These are phyloP conservation scores for Pyricularia grisea DNA, from an alignment of 2,329 filamentous ascomycete species.

Conservation along the genomic window DNA sequence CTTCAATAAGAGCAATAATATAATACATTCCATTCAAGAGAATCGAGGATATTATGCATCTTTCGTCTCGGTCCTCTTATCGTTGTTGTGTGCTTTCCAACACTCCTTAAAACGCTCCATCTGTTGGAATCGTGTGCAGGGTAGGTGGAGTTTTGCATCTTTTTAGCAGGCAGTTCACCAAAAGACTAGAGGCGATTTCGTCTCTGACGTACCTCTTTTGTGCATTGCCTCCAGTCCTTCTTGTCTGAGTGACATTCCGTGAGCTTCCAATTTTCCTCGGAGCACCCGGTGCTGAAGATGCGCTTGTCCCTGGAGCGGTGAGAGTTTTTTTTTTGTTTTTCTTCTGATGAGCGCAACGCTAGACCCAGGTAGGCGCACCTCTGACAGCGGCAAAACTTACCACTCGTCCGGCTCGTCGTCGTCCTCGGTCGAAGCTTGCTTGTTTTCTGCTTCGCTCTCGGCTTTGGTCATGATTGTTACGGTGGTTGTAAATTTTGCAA, in stretches of 20 bases:
- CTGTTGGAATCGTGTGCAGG: constrained; percentile 32
- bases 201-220: constrained; percentile 56
- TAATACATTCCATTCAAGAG: neutral
- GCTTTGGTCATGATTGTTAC: constrained; percentile 44
- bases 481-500: neutral
- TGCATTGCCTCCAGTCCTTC: constrained; percentile 90
- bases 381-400: constrained; percentile 38
- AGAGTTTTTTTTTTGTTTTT: neutral
- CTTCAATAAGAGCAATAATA: neutral
- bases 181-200: neutral
- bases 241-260: constrained; percentile 94
- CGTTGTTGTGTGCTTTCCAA: constrained; percentile 86
- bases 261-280: constrained; percentile 82
- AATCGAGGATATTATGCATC: constrained; percentile 33
- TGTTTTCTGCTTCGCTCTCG: constrained; percentile 28
- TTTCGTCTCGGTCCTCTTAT: constrained; percentile 69
- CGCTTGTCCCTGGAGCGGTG: constrained; percentile 73
- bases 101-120: constrained; percentile 85
- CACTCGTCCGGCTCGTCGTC: constrained; percentile 94
- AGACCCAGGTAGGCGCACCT: neutral
- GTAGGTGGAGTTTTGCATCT: neutral
- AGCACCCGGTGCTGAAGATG: constrained; percentile 90
- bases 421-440: constrained; percentile 30
- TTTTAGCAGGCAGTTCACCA: neutral
- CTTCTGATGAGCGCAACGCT: neutral